phyloP scores from a whole-genome alignment of 2,329 filamentous ascomycete species.

The Hymenoscyphus linearis region DNA sequence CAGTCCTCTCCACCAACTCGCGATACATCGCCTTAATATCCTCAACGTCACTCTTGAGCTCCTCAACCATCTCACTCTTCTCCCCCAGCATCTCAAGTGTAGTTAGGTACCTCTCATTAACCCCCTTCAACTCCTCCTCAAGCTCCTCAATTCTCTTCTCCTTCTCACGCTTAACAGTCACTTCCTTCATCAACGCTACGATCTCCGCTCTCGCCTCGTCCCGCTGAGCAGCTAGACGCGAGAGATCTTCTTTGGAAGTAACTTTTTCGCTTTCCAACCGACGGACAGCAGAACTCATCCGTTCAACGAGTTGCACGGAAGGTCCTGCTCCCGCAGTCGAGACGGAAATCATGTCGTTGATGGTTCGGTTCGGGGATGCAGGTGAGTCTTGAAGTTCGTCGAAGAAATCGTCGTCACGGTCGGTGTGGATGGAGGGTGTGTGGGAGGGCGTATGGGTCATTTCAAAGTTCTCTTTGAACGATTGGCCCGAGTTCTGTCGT shows the following conservation, averaged over 20 bases:
- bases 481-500: slow-evolving; percentile 29
- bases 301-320: slow-evolving; percentile 89
- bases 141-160: slow-evolving; percentile 57
- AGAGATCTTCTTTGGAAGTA: slow-evolving; percentile 78
- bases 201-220: slow-evolving; percentile 91
- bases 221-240: slow-evolving; percentile 73
- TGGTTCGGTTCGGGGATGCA: slow-evolving; percentile 61
- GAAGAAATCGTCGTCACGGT: slow-evolving; percentile 39
- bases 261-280: slow-evolving; percentile 90
- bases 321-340: slow-evolving; percentile 88
- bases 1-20: slow-evolving; percentile 81
- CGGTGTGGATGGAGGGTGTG: slow-evolving; percentile 28
- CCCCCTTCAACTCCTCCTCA: slow-evolving; percentile 60
- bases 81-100: slow-evolving; percentile 93
- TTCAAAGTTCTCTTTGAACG: slow-evolving; percentile 24
- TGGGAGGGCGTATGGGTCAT: slow-evolving; percentile 20
- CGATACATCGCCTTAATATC: slow-evolving; percentile 97
- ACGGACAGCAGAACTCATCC: slow-evolving; percentile 90
- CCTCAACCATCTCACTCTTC: slow-evolving; percentile 92
- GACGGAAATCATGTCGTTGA: slow-evolving; percentile 81
- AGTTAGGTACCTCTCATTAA: slow-evolving; percentile 79
- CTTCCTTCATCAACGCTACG: slow-evolving; percentile 81
- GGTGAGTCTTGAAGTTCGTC: slow-evolving; percentile 47
- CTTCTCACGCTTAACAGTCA: slow-evolving; percentile 62
- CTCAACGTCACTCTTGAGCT: slow-evolving; percentile 79